Evolutionary conservation across 2,329 filamentous ascomycete species (phyloP).

Genomic region (Penicillium expansum): DNA sequence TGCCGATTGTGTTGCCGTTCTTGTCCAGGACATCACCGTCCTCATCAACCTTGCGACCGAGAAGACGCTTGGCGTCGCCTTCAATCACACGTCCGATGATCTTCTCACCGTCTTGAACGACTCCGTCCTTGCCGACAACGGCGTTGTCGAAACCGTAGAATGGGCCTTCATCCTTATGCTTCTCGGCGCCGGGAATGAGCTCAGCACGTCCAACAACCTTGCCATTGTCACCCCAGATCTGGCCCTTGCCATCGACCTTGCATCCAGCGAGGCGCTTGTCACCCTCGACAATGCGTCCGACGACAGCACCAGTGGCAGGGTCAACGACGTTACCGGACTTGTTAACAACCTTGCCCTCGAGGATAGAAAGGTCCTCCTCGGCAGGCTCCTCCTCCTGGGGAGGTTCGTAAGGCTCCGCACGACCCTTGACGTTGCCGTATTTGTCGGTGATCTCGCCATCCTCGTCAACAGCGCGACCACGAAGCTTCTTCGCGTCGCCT

Average conservation of each 20-base stretch:
- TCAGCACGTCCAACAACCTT: slow-evolving; percentile 60
- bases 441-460: slow-evolving; percentile 80
- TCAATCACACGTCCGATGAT: slow-evolving; percentile 58
- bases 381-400: slow-evolving; percentile 42
- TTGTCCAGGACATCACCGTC: slow-evolving; percentile 68
- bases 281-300: slow-evolving; percentile 58
- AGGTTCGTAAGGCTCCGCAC: slow-evolving; percentile 56
- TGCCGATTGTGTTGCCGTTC: slow-evolving; percentile 65
- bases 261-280: slow-evolving; percentile 58
- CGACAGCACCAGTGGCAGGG: slow-evolving; percentile 53
- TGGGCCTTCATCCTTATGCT: slow-evolving; percentile 52
- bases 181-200: slow-evolving; percentile 53
- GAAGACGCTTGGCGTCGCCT: slow-evolving; percentile 62
- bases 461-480: slow-evolving; percentile 72
- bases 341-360: slow-evolving; percentile 62
- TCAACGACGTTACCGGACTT: slow-evolving; percentile 63
- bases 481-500: slow-evolving; percentile 69
- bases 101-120: slow-evolving; percentile 48
- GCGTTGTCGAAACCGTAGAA: slow-evolving; percentile 61
- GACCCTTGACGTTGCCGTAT: slow-evolving; percentile 63
- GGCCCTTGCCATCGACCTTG: slow-evolving; percentile 61
- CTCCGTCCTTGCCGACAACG: slow-evolving; percentile 57
- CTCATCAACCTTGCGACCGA: slow-evolving; percentile 64
- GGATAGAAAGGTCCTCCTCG: slow-evolving; percentile 56
- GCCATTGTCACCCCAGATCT: slow-evolving; percentile 62